Evolutionary conservation across 1,284 basidiomycete genomes (phyloP).

Genomic region (Vanrija humicola): DNA sequence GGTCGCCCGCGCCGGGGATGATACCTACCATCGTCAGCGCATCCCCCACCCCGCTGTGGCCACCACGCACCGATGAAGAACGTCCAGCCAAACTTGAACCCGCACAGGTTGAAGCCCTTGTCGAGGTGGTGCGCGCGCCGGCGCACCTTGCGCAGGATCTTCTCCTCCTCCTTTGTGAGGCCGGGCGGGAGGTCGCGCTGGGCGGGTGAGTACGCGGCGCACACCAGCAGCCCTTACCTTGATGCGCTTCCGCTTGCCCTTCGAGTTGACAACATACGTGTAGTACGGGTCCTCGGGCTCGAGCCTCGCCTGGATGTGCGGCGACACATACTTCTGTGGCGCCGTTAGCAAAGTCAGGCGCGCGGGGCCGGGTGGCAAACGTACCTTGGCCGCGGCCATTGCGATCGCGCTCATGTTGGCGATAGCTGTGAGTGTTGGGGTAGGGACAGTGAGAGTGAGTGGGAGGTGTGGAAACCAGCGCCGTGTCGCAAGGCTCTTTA

Average conservation of each 20-base stretch:
- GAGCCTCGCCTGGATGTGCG: constrained; percentile 50
- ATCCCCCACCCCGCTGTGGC: background rate
- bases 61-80: constrained; percentile 62
- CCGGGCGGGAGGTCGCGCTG: constrained; percentile 73
- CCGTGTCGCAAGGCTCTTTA: background rate
- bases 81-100: constrained; percentile 79
- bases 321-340: constrained; percentile 3
- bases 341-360: background rate
- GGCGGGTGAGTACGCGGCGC: background rate
- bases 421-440: background rate
- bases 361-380: background rate
- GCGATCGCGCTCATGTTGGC: background rate
- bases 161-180: constrained; percentile 70
- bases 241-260: constrained; percentile 64
- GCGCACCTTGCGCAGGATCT: constrained; percentile 69
- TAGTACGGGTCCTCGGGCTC: constrained; percentile 73
- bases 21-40: constrained; percentile 30
- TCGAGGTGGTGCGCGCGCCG: constrained; percentile 82
- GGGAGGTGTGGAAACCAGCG: background rate
- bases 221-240: constrained; percentile 55
- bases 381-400: background rate
- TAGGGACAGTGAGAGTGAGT: background rate
- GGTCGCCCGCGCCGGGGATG: constrained; percentile 45
- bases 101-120: constrained; percentile 79
- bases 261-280: constrained; percentile 63